These are phyloP conservation scores for Camelina laxa DNA, from an alignment of 345 rosid genomes.

Conservation along the genomic window DNA sequence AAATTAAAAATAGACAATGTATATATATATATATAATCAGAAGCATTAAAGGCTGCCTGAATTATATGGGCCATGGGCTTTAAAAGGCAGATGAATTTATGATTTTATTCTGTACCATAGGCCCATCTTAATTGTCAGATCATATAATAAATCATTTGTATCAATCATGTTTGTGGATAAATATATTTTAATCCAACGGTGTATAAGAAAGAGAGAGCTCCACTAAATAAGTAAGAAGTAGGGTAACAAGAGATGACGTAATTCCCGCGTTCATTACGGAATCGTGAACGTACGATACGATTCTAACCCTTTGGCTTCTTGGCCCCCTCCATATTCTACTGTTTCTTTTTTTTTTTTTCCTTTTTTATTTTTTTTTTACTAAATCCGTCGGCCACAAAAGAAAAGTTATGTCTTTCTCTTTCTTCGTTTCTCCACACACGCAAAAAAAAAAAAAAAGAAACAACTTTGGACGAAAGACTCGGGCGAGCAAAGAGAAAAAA, in stretches of 20 bases:
- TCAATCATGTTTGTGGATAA: too few relatives aligned
- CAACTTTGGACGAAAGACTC: conserved; percentile 28
- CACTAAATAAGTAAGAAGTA: conserved; percentile 30
- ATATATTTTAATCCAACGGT: conserved; percentile 23
- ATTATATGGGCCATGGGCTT: too few relatives aligned
- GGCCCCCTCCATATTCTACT: not conserved
- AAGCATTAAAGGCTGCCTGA: too few relatives aligned
- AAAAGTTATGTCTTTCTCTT: conserved; percentile 4
- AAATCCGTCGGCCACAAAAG: conserved; percentile 44
- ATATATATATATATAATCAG: too few relatives aligned
- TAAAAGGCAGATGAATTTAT: too few relatives aligned
- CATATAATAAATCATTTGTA: too few relatives aligned
- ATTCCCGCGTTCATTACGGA: conserved; percentile 37
- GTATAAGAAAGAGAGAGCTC: not conserved
- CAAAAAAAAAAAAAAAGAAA: not conserved
- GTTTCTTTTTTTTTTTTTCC: too few relatives aligned
- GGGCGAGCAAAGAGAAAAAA: conserved; percentile 5
- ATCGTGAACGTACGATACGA: conserved; percentile 36
- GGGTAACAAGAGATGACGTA: conserved; percentile 34
- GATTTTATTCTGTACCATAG: too few relatives aligned
- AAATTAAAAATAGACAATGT: too few relatives aligned
- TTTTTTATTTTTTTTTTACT: conserved; percentile 9
- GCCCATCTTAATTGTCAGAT: too few relatives aligned
- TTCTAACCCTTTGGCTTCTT: not conserved
- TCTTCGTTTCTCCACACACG: not conserved